These are phyloP conservation scores for Yamagishiella unicocca DNA, from an alignment of 139 green algal species.

Conservation along the genomic window DNA sequence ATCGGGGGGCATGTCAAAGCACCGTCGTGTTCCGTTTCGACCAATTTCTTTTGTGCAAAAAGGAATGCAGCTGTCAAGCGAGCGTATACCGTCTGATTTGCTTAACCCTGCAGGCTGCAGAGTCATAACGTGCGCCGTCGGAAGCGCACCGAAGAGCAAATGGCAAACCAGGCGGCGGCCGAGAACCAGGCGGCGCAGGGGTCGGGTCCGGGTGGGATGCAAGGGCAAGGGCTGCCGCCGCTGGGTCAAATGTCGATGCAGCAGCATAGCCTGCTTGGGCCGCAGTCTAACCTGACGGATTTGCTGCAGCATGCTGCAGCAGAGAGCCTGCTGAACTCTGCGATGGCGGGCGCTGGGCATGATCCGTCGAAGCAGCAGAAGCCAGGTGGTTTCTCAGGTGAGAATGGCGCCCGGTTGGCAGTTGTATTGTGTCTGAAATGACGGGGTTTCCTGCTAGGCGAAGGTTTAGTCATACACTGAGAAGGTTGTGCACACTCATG, in stretches of 20 bases:
- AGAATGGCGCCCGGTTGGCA: too few relatives aligned
- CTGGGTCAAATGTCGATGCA: conserved; percentile 2
- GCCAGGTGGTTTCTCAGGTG: not conserved
- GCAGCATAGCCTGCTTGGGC: conserved; percentile 4
- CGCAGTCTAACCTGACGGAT: not conserved
- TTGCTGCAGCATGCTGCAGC: not conserved
- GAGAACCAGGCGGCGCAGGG: not conserved
- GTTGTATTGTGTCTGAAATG: too few relatives aligned
- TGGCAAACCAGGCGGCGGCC: conserved; percentile 2
- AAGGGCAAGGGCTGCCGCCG: not conserved
- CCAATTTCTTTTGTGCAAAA: too few relatives aligned
- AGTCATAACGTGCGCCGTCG: conserved; percentile 43
- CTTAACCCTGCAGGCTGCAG: conserved; percentile 27
- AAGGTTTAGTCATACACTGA: too few relatives aligned
- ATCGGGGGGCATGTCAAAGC: too few relatives aligned
- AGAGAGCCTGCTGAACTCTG: conserved; percentile 19
- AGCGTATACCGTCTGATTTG: too few relatives aligned
- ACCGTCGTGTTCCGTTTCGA: too few relatives aligned
- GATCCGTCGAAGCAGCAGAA: conserved; percentile 10
- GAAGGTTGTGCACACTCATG: too few relatives aligned
- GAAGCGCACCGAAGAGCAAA: conserved; percentile 43
- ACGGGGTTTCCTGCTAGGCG: too few relatives aligned
- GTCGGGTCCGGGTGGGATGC: not conserved
- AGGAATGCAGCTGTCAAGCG: too few relatives aligned
- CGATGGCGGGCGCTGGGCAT: not conserved